Percentiles rank a stretch among this genome's conserved stretches.
Evolutionary conservation across 306 rosid genomes (phyloP).

Genomic region (Corylus avellana): DNA sequence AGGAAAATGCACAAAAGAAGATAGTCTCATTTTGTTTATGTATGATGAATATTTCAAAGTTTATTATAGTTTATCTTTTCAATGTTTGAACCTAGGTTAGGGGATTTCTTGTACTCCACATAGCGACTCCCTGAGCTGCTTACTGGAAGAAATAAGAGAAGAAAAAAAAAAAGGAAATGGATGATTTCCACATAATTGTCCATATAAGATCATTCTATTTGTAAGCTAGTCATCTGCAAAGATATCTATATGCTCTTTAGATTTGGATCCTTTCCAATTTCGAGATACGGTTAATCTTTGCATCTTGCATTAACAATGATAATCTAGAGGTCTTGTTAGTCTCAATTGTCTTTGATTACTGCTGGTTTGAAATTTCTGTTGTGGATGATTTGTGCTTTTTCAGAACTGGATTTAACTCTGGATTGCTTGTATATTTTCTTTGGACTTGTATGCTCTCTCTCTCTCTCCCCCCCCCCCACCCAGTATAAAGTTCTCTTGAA

Average conservation of each 20-base stretch:
- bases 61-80: background rate
- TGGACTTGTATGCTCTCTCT: background rate
- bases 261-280: background rate
- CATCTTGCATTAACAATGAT: background rate
- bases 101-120: background rate
- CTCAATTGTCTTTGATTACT: background rate
- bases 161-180: background rate
- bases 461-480: background rate
- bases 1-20: background rate
- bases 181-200: background rate
- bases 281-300: background rate
- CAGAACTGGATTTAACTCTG: background rate
- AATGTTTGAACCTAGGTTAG: background rate
- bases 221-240: background rate
- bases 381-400: background rate
- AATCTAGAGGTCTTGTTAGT: background rate
- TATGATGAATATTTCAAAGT: background rate
- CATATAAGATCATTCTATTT: background rate
- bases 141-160: background rate
- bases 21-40: background rate
- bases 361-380: background rate
- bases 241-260: background rate
- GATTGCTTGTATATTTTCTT: background rate
- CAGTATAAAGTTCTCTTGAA: conserved; percentile 1
- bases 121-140: background rate